Percentiles rank a stretch among this genome's conserved stretches.
These are phyloP conservation scores for Chytridium lagenaria DNA, from an alignment of 371 early-diverging fungal genomes.

Conservation along the genomic window DNA sequence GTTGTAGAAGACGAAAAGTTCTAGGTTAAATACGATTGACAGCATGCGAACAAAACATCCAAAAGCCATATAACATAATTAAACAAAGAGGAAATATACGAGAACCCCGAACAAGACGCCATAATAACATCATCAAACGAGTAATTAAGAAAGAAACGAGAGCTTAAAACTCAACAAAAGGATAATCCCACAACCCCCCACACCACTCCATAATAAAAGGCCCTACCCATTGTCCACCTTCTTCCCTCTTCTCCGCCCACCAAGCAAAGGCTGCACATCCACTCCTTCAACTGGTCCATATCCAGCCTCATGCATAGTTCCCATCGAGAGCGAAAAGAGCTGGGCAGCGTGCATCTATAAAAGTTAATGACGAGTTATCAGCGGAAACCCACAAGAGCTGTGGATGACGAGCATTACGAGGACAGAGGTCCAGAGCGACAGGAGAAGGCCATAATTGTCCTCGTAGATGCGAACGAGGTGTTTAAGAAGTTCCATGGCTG, in stretches of 20 bases:
- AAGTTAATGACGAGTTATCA: neutral
- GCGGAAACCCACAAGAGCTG: neutral
- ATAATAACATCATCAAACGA: neutral
- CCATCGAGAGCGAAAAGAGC: neutral
- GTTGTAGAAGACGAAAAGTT: no score
- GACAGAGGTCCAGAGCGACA: constrained; percentile 9
- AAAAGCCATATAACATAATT: no score
- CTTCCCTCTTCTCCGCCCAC: neutral
- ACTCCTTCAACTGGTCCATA: constrained; percentile 9
- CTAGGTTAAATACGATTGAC: neutral
- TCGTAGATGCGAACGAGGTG: neutral
- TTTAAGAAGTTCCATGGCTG: neutral
- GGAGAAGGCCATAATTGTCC: constrained; percentile 10
- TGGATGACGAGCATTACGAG: neutral
- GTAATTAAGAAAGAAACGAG: neutral
- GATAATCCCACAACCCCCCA: neutral
- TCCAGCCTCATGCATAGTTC: neutral
- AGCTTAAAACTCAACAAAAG: neutral
- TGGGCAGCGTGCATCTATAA: neutral
- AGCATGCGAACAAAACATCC: no score
- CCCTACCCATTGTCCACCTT: no score
- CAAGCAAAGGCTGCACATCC: constrained; percentile 8
- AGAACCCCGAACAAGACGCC: neutral
- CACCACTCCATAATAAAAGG: no score
- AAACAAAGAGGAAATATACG: no score